phyloP scores from a whole-genome alignment of 2,329 filamentous ascomycete species.

The Diaporthe nobilis region DNA sequence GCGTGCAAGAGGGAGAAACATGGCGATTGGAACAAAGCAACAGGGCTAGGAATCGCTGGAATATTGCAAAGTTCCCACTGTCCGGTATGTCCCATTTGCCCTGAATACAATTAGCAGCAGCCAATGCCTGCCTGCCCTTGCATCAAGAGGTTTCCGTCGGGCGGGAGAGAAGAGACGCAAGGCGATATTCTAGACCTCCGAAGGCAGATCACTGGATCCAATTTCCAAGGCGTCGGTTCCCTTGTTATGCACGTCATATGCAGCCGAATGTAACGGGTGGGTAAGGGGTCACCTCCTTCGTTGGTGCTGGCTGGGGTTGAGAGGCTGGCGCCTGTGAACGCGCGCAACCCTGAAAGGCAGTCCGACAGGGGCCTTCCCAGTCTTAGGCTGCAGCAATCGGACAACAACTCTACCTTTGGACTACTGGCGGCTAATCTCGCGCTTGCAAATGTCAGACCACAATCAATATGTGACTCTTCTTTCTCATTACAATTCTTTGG shows the following conservation, averaged over 20 bases:
- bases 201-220: neutral
- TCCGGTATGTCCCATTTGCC: neutral
- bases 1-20: neutral
- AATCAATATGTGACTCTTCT: neutral
- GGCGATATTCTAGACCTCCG: neutral
- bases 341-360: neutral
- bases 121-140: neutral
- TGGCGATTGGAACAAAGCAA: constrained; percentile 12
- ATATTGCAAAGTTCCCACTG: neutral
- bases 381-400: neutral
- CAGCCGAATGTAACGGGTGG: constrained; percentile 28
- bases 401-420: constrained; percentile 1
- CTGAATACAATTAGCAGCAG: neutral
- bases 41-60: neutral
- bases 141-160: neutral
- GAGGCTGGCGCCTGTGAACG: neutral
- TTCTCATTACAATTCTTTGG: no score
- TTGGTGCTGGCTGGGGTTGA: constrained; percentile 54
- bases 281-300: constrained; percentile 25
- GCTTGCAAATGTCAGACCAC: constrained; percentile 5
- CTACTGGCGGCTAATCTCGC: constrained; percentile 6
- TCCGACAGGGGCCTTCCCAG: constrained; percentile 1
- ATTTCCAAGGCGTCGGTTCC: constrained; percentile 15
- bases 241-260: constrained; percentile 12
- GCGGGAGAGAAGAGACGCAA: neutral